Evolutionary conservation across 208 protist genomes (phyloP), one percentile per base, ranked within the genome.

Genomic region (Leishmania tropica): DNA sequence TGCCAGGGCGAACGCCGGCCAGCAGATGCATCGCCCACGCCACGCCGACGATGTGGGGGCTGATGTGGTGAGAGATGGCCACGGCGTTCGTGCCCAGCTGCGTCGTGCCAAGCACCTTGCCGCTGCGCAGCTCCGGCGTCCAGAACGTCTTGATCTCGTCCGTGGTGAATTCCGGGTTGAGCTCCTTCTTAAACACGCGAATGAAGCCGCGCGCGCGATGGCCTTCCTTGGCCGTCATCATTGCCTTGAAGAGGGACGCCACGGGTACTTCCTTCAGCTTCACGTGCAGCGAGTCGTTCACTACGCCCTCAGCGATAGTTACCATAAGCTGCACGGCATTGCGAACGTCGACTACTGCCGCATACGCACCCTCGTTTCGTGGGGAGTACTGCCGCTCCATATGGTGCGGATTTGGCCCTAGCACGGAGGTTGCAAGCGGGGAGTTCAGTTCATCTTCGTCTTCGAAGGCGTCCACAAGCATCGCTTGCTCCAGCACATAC

Each of bases 21-120:
- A 98, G 88, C 47, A 98, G 89, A 78, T 98, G 95, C 90, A 98
- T 88, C 19, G 95, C 95, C 92, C 92, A 98, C 24, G 91, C 93
- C n/a, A 96, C 93, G 37, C 87, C 90, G 75, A 95, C 90, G 75
- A 97, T 96, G 81, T 98, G 93, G 21, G 92, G 89, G 75, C 92
- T 95, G 86, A 97, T 96, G 79, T 94, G 89, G 67, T 89, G 84
- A 1, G 91, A 94, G 67, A 97, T 81, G 74, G 85, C 88, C 73
- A 88, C 83, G 64, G 91, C 88, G 74, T 95, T 92, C 56, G 89
- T 96, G 73, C 95, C 95, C 51, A 93, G 80, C 77, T 91, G 85
- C 45, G 86, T 90, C 31, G 92, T 93, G 45, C 94, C 94, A 37
- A 97, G 84, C 62, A 97, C 92, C 81, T 96, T 97, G 62, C 94